Conservation (phyloP, 2,329 filamentous ascomycete species). For the Alternaria rosae region DNA sequence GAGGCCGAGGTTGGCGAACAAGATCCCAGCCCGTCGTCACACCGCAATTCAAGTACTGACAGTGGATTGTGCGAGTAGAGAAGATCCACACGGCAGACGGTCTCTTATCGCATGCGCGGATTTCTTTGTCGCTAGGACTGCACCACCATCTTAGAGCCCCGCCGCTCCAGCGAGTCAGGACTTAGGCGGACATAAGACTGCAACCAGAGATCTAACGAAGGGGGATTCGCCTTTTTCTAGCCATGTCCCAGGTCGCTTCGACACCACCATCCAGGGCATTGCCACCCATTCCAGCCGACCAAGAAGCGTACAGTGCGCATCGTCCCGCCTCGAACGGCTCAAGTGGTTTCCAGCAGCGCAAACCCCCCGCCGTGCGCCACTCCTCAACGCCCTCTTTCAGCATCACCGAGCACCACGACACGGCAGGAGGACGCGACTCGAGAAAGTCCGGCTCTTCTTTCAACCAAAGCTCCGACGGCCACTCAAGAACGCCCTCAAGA, state of each 20-base stretch:
- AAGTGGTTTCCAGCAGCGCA: conserved; percentile 34
- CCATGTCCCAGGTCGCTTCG: conserved; percentile 39
- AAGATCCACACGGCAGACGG: conserved; percentile 1
- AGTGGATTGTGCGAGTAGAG: conserved; percentile 1
- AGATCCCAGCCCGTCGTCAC: conserved; percentile 15
- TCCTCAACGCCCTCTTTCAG: conserved; percentile 43
- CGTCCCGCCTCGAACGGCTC: conserved; percentile 26
- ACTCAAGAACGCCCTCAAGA: conserved; percentile 47
- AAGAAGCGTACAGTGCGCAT: conserved; percentile 17
- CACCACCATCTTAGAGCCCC: conserved; percentile 19
- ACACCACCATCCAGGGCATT: conserved; percentile 31
- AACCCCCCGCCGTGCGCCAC: conserved; percentile 29
- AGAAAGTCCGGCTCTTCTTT: conserved; percentile 46
- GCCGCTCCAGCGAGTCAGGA: conserved; percentile 25
- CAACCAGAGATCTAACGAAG: conserved; percentile 8
- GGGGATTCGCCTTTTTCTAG: conserved; percentile 13
- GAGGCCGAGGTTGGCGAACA: conserved; percentile 16
- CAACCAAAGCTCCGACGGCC: conserved; percentile 40
- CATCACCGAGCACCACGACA: conserved; percentile 41
- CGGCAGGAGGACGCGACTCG: conserved; percentile 40
- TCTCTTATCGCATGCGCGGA: conserved; percentile 4
- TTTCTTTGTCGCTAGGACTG: not conserved
- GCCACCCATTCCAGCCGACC: conserved; percentile 35
- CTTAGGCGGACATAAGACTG: conserved; percentile 16
- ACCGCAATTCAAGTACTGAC: conserved; percentile 22